Conservation (phyloP, 805 yeast species). For the Ogataea henricii region DNA sequence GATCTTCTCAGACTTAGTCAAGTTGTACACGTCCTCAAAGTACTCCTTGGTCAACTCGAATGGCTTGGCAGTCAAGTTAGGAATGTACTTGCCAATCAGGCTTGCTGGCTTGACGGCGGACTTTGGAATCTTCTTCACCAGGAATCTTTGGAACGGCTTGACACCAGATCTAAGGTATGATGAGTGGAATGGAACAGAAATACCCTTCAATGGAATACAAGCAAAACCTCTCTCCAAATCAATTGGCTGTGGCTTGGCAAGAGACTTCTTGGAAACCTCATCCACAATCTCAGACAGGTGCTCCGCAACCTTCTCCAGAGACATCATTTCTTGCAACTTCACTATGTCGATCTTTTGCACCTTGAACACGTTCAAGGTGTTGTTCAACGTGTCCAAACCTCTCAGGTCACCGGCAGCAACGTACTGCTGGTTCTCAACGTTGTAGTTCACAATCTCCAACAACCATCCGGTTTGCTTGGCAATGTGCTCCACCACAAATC, state of each 20-base stretch:
- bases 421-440: slow-evolving; percentile 97
- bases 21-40: slow-evolving; percentile 91
- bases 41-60: slow-evolving; percentile 94
- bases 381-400: slow-evolving; percentile 88
- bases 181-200: slow-evolving; percentile 99
- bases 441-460: slow-evolving; percentile 96
- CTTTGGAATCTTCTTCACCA: slow-evolving; percentile 92
- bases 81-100: slow-evolving; percentile 93
- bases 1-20: slow-evolving; percentile 90
- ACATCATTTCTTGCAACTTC: slow-evolving; percentile 77
- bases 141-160: slow-evolving; percentile 97
- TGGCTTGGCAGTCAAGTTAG: slow-evolving; percentile 97
- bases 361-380: slow-evolving; percentile 91
- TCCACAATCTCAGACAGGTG: slow-evolving; percentile 85
- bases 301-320: slow-evolving; percentile 84
- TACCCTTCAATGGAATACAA: slow-evolving; percentile 96
- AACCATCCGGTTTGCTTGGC: slow-evolving; percentile 86
- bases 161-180: slow-evolving; percentile 98
- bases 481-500: slow-evolving; percentile 91
- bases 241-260: slow-evolving; percentile 93
- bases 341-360: slow-evolving; percentile 91
- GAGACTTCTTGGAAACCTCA: slow-evolving; percentile 79
- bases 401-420: slow-evolving; percentile 99
- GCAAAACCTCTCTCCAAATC: slow-evolving; percentile 98
- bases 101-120: slow-evolving; percentile 94